Evolutionary conservation across 306 rosid genomes (phyloP).

Genomic region (Corylus avellana): DNA sequence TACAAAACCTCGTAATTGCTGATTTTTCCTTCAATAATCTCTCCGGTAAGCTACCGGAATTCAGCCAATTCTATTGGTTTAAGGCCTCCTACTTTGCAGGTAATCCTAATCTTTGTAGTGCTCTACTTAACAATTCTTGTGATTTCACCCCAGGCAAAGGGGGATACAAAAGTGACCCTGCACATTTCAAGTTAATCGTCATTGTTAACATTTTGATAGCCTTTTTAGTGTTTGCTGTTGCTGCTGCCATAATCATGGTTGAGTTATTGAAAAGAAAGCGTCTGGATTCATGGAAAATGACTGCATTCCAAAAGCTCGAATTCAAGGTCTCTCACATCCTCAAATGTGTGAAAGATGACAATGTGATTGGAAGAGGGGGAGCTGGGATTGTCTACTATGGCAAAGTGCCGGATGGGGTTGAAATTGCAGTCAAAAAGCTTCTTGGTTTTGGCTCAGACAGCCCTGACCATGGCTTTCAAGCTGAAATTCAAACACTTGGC

Average conservation of each 20-base stretch:
- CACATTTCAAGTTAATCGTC: constrained; percentile 66
- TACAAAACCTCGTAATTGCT: constrained; percentile 82
- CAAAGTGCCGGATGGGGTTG: constrained; percentile 77
- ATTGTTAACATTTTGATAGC: constrained; percentile 67
- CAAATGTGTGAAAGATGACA: constrained; percentile 84
- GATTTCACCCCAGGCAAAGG: constrained; percentile 31
- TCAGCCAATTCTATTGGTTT: constrained; percentile 71
- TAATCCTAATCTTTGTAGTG: constrained; percentile 71
- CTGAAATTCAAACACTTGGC: constrained; percentile 85
- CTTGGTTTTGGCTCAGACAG: constrained; percentile 64
- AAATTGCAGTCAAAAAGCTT: constrained; percentile 78
- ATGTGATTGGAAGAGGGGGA: constrained; percentile 87
- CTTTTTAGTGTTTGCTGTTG: constrained; percentile 59
- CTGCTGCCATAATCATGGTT: constrained; percentile 69
- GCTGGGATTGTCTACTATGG: constrained; percentile 95
- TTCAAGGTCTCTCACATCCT: constrained; percentile 68
- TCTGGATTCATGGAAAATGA: constrained; percentile 69
- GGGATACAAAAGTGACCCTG: background rate
- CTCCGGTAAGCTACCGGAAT: constrained; percentile 70
- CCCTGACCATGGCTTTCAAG: constrained; percentile 78
- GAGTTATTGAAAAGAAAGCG: constrained; percentile 53
- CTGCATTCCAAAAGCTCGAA: constrained; percentile 66
- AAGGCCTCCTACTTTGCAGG: constrained; percentile 82
- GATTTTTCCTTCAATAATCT: constrained; percentile 93
- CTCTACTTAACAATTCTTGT: constrained; percentile 71